phyloP scores from a whole-genome alignment of 2,329 filamentous ascomycete genomes.

The Alternaria sp. region DNA sequence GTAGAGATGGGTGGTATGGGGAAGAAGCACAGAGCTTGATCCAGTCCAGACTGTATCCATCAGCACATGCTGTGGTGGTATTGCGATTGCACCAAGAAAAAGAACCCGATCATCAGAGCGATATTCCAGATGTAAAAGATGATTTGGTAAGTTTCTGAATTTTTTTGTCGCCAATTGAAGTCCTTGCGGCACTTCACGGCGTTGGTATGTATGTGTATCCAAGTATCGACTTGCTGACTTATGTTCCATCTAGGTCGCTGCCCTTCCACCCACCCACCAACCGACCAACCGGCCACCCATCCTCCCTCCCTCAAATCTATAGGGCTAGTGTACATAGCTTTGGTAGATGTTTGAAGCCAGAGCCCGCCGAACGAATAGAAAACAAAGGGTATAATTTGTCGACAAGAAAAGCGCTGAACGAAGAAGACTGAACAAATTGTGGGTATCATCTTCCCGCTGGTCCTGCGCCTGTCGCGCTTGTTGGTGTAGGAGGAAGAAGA shows the following conservation, averaged over 20 bases:
- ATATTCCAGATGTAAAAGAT: not conserved
- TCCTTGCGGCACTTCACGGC: constrained; percentile 2
- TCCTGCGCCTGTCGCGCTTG: constrained; percentile 15
- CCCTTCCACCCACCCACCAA: not conserved
- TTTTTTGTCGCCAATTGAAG: constrained; percentile 9
- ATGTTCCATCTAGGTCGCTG: constrained; percentile 20
- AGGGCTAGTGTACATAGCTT: constrained; percentile 32
- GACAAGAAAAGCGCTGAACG: constrained; percentile 20
- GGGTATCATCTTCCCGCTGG: constrained; percentile 16
- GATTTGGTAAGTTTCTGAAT: constrained; percentile 27
- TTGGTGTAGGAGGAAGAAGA: constrained; percentile 42
- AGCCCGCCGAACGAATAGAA: constrained; percentile 26
- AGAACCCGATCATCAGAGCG: not conserved
- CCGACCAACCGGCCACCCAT: not conserved
- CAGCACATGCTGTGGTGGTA: not conserved
- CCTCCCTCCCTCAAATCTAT: not conserved
- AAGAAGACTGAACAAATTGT: constrained; percentile 1
- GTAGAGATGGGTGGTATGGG: constrained; percentile 32
- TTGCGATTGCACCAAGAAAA: not conserved
- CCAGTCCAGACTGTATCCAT: not conserved
- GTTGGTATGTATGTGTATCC: constrained; percentile 22
- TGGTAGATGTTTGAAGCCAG: constrained; percentile 25
- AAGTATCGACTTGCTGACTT: constrained; percentile 20
- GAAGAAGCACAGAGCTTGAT: constrained; percentile 36
- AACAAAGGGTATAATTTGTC: constrained; percentile 43